A percentile compares a stretch with the other conserved stretches of the same genome.
These are phyloP conservation scores for Peronospora destructor DNA, from an alignment of 352 stramenopile genomes.

Conservation along the genomic window DNA sequence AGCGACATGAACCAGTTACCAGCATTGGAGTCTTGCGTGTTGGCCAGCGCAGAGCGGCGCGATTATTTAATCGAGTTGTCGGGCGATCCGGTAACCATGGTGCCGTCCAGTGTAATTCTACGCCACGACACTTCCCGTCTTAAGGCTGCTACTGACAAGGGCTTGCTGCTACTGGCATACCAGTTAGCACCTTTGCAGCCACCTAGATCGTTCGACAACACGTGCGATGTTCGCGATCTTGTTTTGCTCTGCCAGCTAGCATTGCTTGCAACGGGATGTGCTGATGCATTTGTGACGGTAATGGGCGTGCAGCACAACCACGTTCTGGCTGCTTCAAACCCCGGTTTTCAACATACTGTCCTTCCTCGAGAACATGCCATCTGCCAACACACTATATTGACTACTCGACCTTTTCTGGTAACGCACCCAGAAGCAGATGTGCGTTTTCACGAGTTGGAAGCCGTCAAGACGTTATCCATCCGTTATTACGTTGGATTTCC, in stretches of 20 bases:
- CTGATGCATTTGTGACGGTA: constrained; percentile 26
- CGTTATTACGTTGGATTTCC: constrained; percentile 38
- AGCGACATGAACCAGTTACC: constrained; percentile 14
- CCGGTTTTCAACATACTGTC: constrained; percentile 14
- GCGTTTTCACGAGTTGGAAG: constrained; percentile 27
- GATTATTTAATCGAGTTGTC: constrained; percentile 32
- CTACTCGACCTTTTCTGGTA: constrained; percentile 21
- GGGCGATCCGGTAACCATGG: constrained; percentile 13
- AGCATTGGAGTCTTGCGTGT: constrained; percentile 16
- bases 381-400: constrained; percentile 37
- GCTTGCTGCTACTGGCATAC: constrained; percentile 31
- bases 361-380: constrained; percentile 29
- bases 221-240: constrained; percentile 20
- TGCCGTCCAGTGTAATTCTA: constrained; percentile 26
- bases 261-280: constrained; percentile 19
- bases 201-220: constrained; percentile 10
- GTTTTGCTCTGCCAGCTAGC: constrained; percentile 32
- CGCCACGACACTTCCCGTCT: constrained; percentile 25
- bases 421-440: constrained; percentile 32
- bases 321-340: constrained; percentile 24
- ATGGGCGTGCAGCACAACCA: constrained; percentile 31
- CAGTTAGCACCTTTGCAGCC: constrained; percentile 16
- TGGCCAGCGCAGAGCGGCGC: constrained; percentile 33
- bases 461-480: constrained; percentile 15
- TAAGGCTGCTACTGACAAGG: constrained; percentile 13